Conservation (phyloP, 805 yeast species). For the Hanseniaspora vineae region DNA sequence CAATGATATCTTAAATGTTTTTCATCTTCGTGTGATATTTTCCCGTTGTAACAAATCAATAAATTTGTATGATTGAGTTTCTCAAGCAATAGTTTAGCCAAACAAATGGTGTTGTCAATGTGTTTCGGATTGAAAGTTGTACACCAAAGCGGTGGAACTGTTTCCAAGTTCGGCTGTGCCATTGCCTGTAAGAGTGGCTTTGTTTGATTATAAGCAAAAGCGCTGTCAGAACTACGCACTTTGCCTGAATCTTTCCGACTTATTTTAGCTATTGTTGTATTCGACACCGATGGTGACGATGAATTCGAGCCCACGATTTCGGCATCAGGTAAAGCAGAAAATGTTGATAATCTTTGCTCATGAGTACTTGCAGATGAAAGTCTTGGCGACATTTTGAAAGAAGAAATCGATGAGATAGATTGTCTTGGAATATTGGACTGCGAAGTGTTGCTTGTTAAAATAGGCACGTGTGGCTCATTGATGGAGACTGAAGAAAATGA, state of each 20-base stretch:
- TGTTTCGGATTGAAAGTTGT: not conserved
- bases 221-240: too few relatives aligned
- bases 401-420: not conserved
- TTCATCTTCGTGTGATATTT: not conserved
- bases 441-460: not conserved
- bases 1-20: not conserved
- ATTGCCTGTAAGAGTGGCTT: too few relatives aligned
- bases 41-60: not conserved
- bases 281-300: not conserved
- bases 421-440: not conserved
- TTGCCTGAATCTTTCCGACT: too few relatives aligned
- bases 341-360: not conserved
- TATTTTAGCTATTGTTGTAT: too few relatives aligned
- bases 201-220: too few relatives aligned
- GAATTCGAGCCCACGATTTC: not conserved
- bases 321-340: not conserved
- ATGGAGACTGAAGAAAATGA: slow-evolving; percentile 21
- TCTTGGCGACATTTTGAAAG: not conserved
- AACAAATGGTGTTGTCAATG: not conserved
- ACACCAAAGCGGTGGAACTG: not conserved
- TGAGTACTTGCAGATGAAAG: too few relatives aligned
- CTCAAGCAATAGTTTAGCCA: not conserved
- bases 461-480: slow-evolving; percentile 9
- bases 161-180: too few relatives aligned
- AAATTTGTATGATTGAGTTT: not conserved